Conservation (phyloP, 129 eudicot species). For the Escallonia rubra region DNA sequence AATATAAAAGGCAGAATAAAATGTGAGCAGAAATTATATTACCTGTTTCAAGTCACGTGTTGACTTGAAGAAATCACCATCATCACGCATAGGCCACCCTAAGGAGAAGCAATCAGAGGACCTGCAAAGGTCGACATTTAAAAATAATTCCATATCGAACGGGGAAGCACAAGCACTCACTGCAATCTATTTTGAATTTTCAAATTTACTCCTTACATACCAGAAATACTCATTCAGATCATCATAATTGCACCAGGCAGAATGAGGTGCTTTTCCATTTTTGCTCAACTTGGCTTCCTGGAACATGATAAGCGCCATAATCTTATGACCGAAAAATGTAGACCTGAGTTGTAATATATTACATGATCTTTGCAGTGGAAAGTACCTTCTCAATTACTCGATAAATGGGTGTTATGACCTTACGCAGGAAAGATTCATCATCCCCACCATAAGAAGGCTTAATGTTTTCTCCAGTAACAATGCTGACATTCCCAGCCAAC, state of each 20-base stretch:
- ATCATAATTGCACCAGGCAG: constrained; percentile 97
- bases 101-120: constrained; percentile 80
- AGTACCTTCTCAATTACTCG: constrained; percentile 84
- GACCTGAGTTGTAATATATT: not conserved
- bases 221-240: constrained; percentile 97
- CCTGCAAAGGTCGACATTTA: constrained; percentile 38
- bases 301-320: constrained; percentile 28
- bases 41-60: constrained; percentile 53
- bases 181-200: not conserved
- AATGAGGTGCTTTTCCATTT: constrained; percentile 83
- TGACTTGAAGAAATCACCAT: constrained; percentile 87
- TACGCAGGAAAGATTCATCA: constrained; percentile 90
- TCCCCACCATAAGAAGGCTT: constrained; percentile 99
- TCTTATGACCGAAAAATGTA: constrained; percentile 1
- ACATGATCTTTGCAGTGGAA: constrained; percentile 16
- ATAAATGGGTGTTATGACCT: constrained; percentile 88
- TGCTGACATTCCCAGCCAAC: constrained; percentile 98
- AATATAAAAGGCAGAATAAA: constrained; percentile 5
- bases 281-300: constrained; percentile 86
- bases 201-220: constrained; percentile 23
- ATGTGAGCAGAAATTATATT: not conserved
- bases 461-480: constrained; percentile 97
- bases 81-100: constrained; percentile 99
- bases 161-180: not conserved
- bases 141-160: constrained; percentile 1